Conservation (phyloP, 495 filamentous ascomycete genomes). For the Hypoxylon rickii region DNA sequence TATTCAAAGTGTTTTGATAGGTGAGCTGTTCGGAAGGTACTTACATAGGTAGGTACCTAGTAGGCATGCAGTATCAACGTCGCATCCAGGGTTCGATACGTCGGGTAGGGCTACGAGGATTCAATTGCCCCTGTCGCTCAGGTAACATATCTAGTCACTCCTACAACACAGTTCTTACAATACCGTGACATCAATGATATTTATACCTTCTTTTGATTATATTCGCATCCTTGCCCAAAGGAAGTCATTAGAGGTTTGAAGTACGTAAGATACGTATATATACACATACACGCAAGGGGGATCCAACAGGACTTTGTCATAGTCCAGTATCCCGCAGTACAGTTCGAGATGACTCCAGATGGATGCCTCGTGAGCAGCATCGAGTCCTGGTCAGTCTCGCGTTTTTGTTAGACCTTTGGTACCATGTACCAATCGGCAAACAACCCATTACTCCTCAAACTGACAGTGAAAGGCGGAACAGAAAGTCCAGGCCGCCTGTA, state of each 20-base stretch:
- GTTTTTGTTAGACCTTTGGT: not conserved
- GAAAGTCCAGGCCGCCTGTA: conserved; percentile 6
- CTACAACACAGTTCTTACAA: too few species aligned
- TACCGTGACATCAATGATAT: not conserved
- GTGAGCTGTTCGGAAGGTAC: too few species aligned
- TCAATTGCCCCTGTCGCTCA: too few species aligned
- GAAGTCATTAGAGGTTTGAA: not conserved
- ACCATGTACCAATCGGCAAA: not conserved
- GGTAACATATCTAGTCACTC: too few species aligned
- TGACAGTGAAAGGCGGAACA: not conserved
- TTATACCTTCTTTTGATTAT: not conserved
- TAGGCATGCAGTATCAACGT: too few species aligned
- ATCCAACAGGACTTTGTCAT: not conserved
- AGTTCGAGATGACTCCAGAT: too few species aligned
- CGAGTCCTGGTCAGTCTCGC: not conserved
- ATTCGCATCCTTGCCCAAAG: not conserved
- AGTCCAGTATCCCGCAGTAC: not conserved
- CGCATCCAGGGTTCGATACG: too few species aligned
- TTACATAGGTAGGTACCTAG: too few species aligned
- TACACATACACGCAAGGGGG: conserved; percentile 7
- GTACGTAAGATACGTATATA: conserved; percentile 10
- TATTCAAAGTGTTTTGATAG: too few species aligned
- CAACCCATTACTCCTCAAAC: too few species aligned
- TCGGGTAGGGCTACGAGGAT: too few species aligned
- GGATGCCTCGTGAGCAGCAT: not conserved